phyloP scores from a whole-genome alignment of 2,329 filamentous ascomycete species.

The Ilyonectria sp. region DNA sequence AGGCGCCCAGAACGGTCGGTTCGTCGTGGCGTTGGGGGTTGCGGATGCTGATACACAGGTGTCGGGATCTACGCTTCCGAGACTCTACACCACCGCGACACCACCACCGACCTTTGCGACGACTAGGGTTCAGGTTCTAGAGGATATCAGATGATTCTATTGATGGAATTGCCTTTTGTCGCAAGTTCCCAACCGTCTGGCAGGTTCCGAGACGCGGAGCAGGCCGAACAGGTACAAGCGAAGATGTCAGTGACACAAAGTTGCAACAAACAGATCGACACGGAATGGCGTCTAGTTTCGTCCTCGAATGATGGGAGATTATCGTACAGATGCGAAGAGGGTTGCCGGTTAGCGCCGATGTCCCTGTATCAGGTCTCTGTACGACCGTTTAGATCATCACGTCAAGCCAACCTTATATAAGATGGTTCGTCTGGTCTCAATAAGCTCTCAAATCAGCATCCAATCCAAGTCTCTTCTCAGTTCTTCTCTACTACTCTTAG shows the following conservation, averaged over 20 bases:
- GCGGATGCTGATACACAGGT: conserved; percentile 10
- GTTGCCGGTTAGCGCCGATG: conserved; percentile 4
- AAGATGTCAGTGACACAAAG: conserved; percentile 11
- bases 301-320: conserved; percentile 22
- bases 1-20: background rate
- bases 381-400: conserved; percentile 1
- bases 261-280: conserved; percentile 15
- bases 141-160: background rate
- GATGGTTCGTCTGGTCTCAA: conserved; percentile 32
- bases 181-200: conserved; percentile 4
- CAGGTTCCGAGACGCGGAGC: conserved; percentile 21
- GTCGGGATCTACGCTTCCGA: conserved; percentile 47
- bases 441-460: conserved; percentile 30
- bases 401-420: conserved; percentile 41
- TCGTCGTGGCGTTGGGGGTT: background rate
- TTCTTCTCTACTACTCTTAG: conserved; percentile 23
- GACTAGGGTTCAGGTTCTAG: background rate
- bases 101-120: conserved; percentile 5
- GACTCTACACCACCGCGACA: conserved; percentile 33
- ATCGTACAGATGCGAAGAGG: conserved; percentile 7
- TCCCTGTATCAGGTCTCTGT: conserved; percentile 8
- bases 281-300: conserved; percentile 29
- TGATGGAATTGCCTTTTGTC: conserved; percentile 4
- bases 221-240: conserved; percentile 5
- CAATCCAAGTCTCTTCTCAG: conserved; percentile 31